These are phyloP conservation scores for Ophiostoma piceae DNA, from an alignment of 2,329 filamentous ascomycete genomes.

Conservation along the genomic window DNA sequence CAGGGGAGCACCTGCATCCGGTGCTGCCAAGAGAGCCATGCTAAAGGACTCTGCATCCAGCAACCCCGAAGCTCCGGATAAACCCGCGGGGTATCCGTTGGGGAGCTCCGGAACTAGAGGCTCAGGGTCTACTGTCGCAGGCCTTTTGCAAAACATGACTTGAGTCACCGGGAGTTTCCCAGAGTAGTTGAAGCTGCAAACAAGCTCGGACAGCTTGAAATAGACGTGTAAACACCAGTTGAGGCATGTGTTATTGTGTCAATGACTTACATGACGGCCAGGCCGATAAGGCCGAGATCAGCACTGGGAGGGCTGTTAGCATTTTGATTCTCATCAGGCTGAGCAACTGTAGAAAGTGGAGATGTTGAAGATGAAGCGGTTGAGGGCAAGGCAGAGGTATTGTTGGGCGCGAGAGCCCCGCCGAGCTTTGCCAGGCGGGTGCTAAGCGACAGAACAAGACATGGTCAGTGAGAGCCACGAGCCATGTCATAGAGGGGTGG, in stretches of 20 bases:
- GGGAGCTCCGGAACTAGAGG: slow-evolving; percentile 1
- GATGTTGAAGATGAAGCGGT: slow-evolving; percentile 7
- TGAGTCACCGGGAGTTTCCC: not conserved
- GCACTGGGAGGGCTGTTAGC: slow-evolving; percentile 60
- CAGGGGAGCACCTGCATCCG: not conserved
- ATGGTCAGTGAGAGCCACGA: slow-evolving; percentile 11
- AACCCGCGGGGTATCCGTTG: not conserved
- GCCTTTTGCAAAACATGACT: not conserved
- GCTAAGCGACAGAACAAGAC: slow-evolving; percentile 39
- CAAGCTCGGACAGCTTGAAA: not conserved
- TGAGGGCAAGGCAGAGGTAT: slow-evolving; percentile 30
- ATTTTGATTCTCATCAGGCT: slow-evolving; percentile 34
- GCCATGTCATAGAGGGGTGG: not conserved
- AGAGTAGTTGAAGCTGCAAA: not conserved
- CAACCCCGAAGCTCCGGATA: not conserved
- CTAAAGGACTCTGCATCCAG: not conserved
- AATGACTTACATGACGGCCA: slow-evolving; percentile 73
- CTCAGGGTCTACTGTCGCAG: not conserved
- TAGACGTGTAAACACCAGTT: not conserved
- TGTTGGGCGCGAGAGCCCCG: slow-evolving; percentile 46
- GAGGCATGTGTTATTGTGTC: not conserved
- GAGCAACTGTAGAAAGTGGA: not conserved
- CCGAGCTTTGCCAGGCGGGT: slow-evolving; percentile 70
- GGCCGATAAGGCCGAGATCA: slow-evolving; percentile 88
- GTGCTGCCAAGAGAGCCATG: not conserved